These are phyloP conservation scores for Pestalotiopsis sp. DNA, from an alignment of 2,329 filamentous ascomycete species.

Conservation along the genomic window DNA sequence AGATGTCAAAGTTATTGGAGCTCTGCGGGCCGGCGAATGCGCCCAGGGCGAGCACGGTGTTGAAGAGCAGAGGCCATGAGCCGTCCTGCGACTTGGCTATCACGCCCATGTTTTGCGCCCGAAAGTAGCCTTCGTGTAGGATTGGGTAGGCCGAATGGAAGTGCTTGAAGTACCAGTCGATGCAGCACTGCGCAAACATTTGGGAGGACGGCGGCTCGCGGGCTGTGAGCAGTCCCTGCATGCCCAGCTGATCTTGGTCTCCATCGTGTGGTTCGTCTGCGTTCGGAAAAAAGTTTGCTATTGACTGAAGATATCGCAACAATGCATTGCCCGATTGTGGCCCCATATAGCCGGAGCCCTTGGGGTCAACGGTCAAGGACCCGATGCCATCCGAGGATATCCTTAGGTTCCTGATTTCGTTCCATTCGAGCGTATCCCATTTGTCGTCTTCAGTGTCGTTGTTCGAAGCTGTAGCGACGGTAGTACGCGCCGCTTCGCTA, in stretches of 20 bases:
- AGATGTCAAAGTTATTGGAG: constrained; percentile 30
- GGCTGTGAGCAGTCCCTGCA: constrained; percentile 20
- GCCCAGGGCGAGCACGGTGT: constrained; percentile 41
- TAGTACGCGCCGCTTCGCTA: background rate
- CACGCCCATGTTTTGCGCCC: constrained; percentile 38
- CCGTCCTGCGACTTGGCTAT: constrained; percentile 29
- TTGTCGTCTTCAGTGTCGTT: background rate
- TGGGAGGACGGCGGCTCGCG: constrained; percentile 25
- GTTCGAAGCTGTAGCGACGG: background rate
- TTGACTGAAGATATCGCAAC: constrained; percentile 27
- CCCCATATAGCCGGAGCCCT: constrained; percentile 36
- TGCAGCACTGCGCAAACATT: constrained; percentile 27
- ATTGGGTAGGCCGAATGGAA: constrained; percentile 49
- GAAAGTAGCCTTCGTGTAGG: constrained; percentile 47
- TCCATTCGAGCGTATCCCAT: constrained; percentile 18
- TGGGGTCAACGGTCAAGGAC: constrained; percentile 36
- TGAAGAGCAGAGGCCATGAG: constrained; percentile 38
- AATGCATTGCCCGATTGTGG: constrained; percentile 30
- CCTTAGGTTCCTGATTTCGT: constrained; percentile 25
- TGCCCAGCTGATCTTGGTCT: background rate
- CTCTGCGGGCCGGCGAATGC: constrained; percentile 28
- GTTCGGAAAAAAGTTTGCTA: background rate
- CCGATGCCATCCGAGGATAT: constrained; percentile 35
- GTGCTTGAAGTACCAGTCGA: constrained; percentile 45
- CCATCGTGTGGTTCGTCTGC: background rate